Evolutionary conservation across 2,329 filamentous ascomycete species (phyloP).

Genomic region (Fusarium heterosporum): DNA sequence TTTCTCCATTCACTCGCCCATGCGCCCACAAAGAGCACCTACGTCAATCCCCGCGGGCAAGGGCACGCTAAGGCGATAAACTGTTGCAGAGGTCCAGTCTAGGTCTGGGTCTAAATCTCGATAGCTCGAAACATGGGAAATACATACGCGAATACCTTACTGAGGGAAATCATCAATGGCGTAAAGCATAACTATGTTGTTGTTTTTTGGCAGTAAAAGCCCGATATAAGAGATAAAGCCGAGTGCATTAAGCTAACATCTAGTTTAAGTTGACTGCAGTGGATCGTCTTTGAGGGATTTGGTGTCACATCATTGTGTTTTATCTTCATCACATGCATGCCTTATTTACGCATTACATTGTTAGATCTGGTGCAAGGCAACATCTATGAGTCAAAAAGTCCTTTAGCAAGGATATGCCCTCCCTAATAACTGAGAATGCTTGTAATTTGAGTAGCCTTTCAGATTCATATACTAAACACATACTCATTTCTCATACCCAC

Average conservation of each 20-base stretch:
- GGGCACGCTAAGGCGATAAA: slow-evolving; percentile 38
- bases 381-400: not conserved
- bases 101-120: slow-evolving; percentile 19
- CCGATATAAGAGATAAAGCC: not conserved
- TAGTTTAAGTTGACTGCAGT: not conserved
- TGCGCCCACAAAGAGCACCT: slow-evolving; percentile 28
- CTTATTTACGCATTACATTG: not conserved
- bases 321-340: not conserved
- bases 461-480: not conserved
- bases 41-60: slow-evolving; percentile 38
- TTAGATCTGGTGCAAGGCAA: slow-evolving; percentile 1
- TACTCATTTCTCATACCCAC: not conserved
- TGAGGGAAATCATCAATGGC: not conserved
- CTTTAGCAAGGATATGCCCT: not conserved
- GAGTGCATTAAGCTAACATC: not conserved
- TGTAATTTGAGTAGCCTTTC: not conserved
- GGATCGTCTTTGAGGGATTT: not conserved
- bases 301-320: not conserved
- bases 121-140: not conserved
- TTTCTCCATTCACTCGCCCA: slow-evolving; percentile 30
- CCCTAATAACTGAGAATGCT: not conserved
- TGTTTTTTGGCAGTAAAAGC: not conserved
- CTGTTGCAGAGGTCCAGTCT: slow-evolving; percentile 8
- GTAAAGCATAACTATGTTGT: not conserved
- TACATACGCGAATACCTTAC: not conserved